These are phyloP conservation scores for Salvia rosmarinus DNA, from an alignment of 257 asterid species.

Conservation along the genomic window DNA sequence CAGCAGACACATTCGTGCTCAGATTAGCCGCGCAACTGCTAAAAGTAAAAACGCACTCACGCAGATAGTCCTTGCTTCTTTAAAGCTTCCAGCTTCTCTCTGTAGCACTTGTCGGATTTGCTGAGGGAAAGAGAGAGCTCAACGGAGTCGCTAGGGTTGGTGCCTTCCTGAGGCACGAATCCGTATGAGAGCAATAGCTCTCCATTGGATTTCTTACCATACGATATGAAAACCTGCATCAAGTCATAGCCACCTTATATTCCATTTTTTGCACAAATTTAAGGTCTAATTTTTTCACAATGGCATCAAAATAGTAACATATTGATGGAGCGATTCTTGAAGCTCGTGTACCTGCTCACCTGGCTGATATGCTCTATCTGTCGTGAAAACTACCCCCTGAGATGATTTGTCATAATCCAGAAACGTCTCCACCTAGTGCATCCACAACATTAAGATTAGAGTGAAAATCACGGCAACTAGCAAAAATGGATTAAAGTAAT, in stretches of 20 bases:
- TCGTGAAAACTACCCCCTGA: constrained; percentile 83
- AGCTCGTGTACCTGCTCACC: constrained; percentile 94
- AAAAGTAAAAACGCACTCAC: constrained; percentile 54
- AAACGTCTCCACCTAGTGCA: constrained; percentile 76
- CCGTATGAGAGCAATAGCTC: constrained; percentile 95
- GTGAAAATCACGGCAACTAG: constrained; percentile 17
- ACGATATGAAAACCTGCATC: constrained; percentile 88
- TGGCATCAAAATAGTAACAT: constrained; percentile 6
- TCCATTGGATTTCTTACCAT: constrained; percentile 89
- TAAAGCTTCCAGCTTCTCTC: constrained; percentile 69
- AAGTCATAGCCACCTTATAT: constrained; percentile 14
- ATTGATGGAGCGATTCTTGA: constrained; percentile 19
- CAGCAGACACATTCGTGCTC: constrained; percentile 1
- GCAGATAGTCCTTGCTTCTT: constrained; percentile 67
- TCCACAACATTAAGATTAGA: constrained; percentile 33
- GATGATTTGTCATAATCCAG: constrained; percentile 90
- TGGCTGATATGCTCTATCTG: constrained; percentile 93
- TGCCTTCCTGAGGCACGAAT: constrained; percentile 96
- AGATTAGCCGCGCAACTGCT: constrained; percentile 11
- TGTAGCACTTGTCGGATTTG: constrained; percentile 79
- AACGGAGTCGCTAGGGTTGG: constrained; percentile 83
- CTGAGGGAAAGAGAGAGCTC: constrained; percentile 67
- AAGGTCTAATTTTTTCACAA: not conserved
- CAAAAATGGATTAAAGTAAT: constrained; percentile 17
- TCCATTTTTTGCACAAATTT: not conserved